A percentile compares a stretch with the other conserved stretches of the same genome.
Conservation (phyloP, 1,284 basidiomycete species). For the Sporisorium iseilematis-ciliati region DNA sequence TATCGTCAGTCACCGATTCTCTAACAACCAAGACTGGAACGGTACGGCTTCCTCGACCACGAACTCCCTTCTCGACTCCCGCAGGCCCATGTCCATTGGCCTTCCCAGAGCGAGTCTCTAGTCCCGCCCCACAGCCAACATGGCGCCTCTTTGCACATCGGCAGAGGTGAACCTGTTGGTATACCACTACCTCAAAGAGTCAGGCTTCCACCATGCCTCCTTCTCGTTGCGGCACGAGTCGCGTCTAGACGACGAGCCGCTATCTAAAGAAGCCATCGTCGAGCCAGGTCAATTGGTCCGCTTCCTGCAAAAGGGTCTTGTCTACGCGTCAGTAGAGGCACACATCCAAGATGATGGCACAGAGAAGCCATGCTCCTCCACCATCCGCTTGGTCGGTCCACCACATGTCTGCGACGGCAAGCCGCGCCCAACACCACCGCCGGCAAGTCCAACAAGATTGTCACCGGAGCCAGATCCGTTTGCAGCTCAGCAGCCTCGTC, state of each 20-base stretch:
- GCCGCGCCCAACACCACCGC: constrained; percentile 40
- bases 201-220: constrained; percentile 63
- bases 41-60: neutral
- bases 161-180: constrained; percentile 68
- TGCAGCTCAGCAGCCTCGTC: constrained; percentile 24
- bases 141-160: constrained; percentile 62
- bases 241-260: constrained; percentile 64
- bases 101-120: neutral
- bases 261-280: constrained; percentile 63
- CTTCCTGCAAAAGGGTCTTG: constrained; percentile 65
- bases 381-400: constrained; percentile 59
- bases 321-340: constrained; percentile 66
- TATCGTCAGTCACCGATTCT: too few species aligned
- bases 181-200: constrained; percentile 70
- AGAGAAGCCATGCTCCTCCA: constrained; percentile 62
- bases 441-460: constrained; percentile 39
- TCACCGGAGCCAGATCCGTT: constrained; percentile 53
- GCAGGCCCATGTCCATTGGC: constrained; percentile 3
- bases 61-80: too few species aligned
- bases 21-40: neutral
- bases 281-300: constrained; percentile 65
- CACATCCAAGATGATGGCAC: constrained; percentile 60
- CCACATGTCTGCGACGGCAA: constrained; percentile 65
- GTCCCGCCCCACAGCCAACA: constrained; percentile 13
- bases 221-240: constrained; percentile 67